phyloP scores from a whole-genome alignment of 1,139 yeast species.

The Lodderomyces theae region DNA sequence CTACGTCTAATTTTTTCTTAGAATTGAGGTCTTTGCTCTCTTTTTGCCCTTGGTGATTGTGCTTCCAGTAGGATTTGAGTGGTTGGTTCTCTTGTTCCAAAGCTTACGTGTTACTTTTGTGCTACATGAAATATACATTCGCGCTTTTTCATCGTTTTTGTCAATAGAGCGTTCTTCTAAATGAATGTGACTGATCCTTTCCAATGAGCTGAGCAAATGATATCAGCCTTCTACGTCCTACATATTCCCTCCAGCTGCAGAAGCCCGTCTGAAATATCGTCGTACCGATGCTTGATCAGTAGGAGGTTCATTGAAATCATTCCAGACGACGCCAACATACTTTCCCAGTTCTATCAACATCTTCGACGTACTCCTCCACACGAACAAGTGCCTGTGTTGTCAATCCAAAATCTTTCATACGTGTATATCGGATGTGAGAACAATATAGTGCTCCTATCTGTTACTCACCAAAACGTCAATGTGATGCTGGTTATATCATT shows the following conservation, averaged over 20 bases:
- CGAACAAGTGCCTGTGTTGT: conserved; percentile 32
- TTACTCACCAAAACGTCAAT: conserved; percentile 31
- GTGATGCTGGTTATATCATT: conserved; percentile 44
- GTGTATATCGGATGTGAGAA: conserved; percentile 29
- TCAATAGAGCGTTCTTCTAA: too few species aligned
- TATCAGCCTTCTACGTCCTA: conserved; percentile 38
- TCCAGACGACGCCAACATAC: conserved; percentile 24
- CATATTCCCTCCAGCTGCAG: conserved; percentile 24
- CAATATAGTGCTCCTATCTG: conserved; percentile 33
- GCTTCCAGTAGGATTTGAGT: too few species aligned
- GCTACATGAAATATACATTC: too few species aligned
- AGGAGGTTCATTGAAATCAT: conserved; percentile 34
- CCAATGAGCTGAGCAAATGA: conserved; percentile 23
- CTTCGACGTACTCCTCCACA: conserved; percentile 18
- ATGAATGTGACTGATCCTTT: neutral
- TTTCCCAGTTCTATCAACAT: conserved; percentile 27
- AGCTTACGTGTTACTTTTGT: too few species aligned
- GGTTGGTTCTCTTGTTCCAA: too few species aligned
- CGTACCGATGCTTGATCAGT: conserved; percentile 35
- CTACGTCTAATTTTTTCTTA: too few species aligned
- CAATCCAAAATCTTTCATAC: conserved; percentile 29
- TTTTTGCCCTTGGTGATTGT: too few species aligned
- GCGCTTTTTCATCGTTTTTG: neutral
- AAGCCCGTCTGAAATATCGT: conserved; percentile 18
- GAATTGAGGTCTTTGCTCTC: too few species aligned